Conservation (phyloP, 2,329 filamentous ascomycete species). For the Calonectria naviculata region DNA sequence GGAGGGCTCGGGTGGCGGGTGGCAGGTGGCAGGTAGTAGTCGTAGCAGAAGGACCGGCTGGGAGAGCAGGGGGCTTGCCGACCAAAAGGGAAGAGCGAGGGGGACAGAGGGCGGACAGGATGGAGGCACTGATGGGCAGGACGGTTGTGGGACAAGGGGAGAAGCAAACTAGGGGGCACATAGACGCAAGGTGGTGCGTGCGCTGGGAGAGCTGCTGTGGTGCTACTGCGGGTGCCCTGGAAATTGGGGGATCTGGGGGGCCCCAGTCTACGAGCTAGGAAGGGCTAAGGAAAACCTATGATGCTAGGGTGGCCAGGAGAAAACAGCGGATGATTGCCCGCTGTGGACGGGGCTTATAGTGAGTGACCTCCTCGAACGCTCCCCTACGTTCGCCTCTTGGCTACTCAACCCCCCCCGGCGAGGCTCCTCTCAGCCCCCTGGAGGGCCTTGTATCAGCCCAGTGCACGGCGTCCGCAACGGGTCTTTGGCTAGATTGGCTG, state of each 20-base stretch:
- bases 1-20: constrained; percentile 29
- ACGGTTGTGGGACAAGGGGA: constrained; percentile 12
- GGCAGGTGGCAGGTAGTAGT: constrained; percentile 28
- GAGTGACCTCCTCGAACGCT: neutral
- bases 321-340: neutral
- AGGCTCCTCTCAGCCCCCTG: constrained; percentile 5
- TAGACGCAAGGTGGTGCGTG: constrained; percentile 34
- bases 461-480: constrained; percentile 24
- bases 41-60: constrained; percentile 26
- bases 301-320: constrained; percentile 20
- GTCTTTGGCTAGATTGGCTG: constrained; percentile 31
- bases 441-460: constrained; percentile 10
- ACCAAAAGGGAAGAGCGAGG: constrained; percentile 32
- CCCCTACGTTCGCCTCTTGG: neutral
- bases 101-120: constrained; percentile 16
- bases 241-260: constrained; percentile 39
- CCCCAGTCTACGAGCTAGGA: constrained; percentile 32
- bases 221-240: constrained; percentile 41
- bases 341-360: constrained; percentile 11
- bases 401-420: neutral
- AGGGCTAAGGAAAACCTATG: constrained; percentile 19
- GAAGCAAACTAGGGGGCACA: constrained; percentile 10
- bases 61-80: constrained; percentile 37
- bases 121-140: constrained; percentile 18
- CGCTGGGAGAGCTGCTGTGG: constrained; percentile 26